Base-by-base conservation (phyloP, 345 rosid genomes). In the Salix arbutifolia region DNA sequence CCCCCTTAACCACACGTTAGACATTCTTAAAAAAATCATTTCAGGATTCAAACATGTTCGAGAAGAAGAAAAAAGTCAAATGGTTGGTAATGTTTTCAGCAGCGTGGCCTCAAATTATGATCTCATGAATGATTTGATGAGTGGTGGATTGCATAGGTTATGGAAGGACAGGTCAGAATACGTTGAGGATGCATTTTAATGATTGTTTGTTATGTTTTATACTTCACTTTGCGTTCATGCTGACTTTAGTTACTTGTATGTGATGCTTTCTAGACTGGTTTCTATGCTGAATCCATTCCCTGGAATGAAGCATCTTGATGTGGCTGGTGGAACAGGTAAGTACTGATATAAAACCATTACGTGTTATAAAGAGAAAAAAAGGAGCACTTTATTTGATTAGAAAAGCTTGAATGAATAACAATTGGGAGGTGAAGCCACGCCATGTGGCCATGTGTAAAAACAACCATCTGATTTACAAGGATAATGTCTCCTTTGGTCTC, bases 231-330 rank as follows among this genome's bases (percentile, higher is more conserved):
- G 38, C 25, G 68, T 69, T 75, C 62, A 46, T 53, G 72, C 40
- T 53, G 74, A 72, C 61, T 7, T 28, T 73, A 46, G 6, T 12
- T 46, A 46, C 37, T 83, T 26, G 64, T 73, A 75, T 38, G 21
- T 65, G 30, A 52, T 52, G 70, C 58, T 71, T 70, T 74, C 70
- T 88, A 95, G 97, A 84, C 86, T 96, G 67, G 96, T 96, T 68
- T 93, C 91, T 72, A 85, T 91, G 79, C 82, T 96, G 74, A 86
- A 86, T 80, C 99, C 99, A 69, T 96, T 96, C 77, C 89, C 90
- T 2, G 98, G 99, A 86, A 96, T 93, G 94, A 92, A 92, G 86
- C 98, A 96, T 86, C 93, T 92, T 84, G 99, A 96, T 84, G 98
- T 96, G 74, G 99, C 99, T 10, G 98, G 99, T 31, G 99, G 99